A percentile compares a stretch with the other conserved stretches of the same genome.
These are phyloP conservation scores for Parathielavia appendiculata DNA, from an alignment of 495 filamentous ascomycete genomes.

Conservation along the genomic window DNA sequence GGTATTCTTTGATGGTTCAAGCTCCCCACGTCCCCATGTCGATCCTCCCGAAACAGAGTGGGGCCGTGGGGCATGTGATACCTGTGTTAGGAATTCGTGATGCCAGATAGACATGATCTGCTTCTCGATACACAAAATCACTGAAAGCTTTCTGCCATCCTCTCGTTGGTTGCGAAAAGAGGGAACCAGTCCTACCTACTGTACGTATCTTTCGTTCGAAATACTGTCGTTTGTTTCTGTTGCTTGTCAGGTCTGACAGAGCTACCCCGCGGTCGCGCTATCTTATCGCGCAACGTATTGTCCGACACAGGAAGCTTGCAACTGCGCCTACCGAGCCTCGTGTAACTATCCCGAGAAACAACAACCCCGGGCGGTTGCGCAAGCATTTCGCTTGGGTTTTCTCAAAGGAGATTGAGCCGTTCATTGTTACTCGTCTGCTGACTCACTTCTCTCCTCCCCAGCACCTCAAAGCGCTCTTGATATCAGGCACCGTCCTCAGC, in stretches of 20 bases:
- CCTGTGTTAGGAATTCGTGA: too few species aligned
- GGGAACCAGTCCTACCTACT: neutral
- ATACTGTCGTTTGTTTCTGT: neutral
- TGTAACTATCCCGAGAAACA: neutral
- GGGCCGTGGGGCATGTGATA: too few species aligned
- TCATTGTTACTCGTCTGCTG: neutral
- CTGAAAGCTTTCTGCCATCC: too few species aligned
- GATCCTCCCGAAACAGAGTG: too few species aligned
- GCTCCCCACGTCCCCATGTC: too few species aligned
- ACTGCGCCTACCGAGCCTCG: neutral
- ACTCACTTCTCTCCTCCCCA: neutral
- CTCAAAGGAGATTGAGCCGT: neutral
- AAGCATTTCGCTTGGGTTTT: neutral
- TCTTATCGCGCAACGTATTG: conserved; percentile 16
- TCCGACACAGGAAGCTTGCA: neutral
- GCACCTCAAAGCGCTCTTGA: too few species aligned
- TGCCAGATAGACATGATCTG: too few species aligned
- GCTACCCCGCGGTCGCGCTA: conserved; percentile 20
- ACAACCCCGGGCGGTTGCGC: too few species aligned
- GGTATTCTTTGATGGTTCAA: too few species aligned
- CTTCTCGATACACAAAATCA: too few species aligned
- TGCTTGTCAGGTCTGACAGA: neutral
- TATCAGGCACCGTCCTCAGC: too few species aligned
- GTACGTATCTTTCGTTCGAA: neutral
- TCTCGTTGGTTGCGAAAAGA: too few species aligned